Conservation (phyloP, 768 basidiomycete genomes). For the Russula compacta region DNA sequence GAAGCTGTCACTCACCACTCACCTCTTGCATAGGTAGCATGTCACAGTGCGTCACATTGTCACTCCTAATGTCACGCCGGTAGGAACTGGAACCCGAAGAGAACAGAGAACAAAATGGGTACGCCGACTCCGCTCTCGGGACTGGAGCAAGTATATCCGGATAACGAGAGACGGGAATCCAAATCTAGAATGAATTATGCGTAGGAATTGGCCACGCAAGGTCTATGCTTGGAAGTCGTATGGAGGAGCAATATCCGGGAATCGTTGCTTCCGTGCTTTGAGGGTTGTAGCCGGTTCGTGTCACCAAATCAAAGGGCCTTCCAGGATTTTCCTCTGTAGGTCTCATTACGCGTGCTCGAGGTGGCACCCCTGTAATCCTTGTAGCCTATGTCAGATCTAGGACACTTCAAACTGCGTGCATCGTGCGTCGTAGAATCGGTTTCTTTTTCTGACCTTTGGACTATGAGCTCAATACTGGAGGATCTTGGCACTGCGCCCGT, state of each 20-base stretch:
- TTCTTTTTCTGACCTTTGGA: neutral
- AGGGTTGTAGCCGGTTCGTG: neutral
- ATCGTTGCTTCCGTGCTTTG: constrained; percentile 5
- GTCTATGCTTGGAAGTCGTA: constrained; percentile 1
- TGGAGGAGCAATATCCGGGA: neutral
- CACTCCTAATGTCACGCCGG: neutral
- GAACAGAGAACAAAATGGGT: neutral
- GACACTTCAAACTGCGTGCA: neutral
- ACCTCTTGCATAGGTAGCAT: neutral
- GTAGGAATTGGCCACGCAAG: neutral
- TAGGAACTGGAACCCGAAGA: neutral
- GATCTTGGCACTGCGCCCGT: neutral
- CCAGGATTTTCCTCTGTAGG: neutral
- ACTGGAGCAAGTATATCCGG: neutral
- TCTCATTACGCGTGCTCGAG: neutral
- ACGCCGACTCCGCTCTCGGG: neutral
- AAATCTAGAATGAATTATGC: neutral
- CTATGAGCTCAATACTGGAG: neutral
- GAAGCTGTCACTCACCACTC: neutral
- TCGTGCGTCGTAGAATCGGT: neutral
- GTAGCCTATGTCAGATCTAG: neutral
- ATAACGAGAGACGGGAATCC: neutral
- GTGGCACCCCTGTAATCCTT: neutral
- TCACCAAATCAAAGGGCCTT: neutral
- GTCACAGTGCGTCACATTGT: constrained; percentile 1